phyloP scores from a whole-genome alignment of 2,329 filamentous ascomycete species.

The Ascochyta fabae region DNA sequence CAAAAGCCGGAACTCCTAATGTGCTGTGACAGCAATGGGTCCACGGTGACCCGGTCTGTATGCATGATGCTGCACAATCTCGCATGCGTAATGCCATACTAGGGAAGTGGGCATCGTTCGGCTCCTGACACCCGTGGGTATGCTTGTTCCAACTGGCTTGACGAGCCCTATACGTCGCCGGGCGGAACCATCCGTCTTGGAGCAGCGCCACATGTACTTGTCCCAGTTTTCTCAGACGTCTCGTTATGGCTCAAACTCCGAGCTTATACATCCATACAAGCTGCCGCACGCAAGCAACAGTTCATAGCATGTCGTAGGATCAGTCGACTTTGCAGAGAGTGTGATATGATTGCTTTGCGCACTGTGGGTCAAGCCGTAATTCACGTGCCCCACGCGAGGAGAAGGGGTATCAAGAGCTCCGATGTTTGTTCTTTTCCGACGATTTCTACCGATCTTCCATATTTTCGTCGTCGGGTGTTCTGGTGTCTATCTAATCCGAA shows the following conservation, averaged over 20 bases:
- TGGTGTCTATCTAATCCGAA: too few species aligned
- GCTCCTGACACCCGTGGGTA: not conserved
- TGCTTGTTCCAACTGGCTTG: not conserved
- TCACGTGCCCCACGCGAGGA: not conserved
- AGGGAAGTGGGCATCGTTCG: not conserved
- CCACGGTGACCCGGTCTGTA: constrained; percentile 2
- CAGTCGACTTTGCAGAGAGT: not conserved
- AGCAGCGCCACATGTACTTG: not conserved
- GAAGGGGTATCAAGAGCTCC: not conserved
- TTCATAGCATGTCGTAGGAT: not conserved
- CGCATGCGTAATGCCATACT: not conserved
- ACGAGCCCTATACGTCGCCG: not conserved
- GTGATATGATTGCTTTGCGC: constrained; percentile 5
- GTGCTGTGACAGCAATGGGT: constrained; percentile 1
- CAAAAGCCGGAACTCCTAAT: not conserved
- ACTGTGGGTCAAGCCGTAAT: not conserved
- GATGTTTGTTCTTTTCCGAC: not conserved
- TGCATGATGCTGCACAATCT: constrained; percentile 1
- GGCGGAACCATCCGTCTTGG: not conserved
- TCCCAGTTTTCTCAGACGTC: not conserved
- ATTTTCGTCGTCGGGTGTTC: not conserved
- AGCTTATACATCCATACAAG: not conserved
- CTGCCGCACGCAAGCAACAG: not conserved
- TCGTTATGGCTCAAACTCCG: not conserved
- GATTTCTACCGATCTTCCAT: not conserved